Conservation (phyloP, 208 protist genomes). For the Endotrypanum monterogeii region DNA sequence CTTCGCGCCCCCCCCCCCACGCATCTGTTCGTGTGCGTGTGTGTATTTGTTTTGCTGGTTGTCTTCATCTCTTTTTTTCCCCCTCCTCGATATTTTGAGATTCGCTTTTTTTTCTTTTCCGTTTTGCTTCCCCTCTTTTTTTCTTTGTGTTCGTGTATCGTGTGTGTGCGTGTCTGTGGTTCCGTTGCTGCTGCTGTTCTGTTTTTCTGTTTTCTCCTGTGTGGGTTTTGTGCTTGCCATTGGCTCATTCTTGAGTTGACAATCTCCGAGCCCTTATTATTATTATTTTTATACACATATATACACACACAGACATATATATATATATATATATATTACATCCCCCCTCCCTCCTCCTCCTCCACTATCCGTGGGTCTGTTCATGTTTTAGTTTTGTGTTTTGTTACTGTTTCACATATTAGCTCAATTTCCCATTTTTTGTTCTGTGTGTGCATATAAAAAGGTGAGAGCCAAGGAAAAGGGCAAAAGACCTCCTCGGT, state of each 20-base stretch:
- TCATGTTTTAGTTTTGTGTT: not conserved
- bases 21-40: not conserved
- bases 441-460: too few species aligned
- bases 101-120: not conserved
- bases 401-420: not conserved
- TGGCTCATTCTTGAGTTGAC: too few species aligned
- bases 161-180: not conserved
- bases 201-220: conserved; percentile 4
- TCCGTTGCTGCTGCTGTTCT: conserved; percentile 9
- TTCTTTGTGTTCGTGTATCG: conserved; percentile 1
- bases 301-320: not conserved
- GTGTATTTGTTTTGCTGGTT: not conserved
- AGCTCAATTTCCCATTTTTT: too few species aligned
- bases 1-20: not conserved
- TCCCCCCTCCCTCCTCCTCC: too few species aligned
- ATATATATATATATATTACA: too few species aligned
- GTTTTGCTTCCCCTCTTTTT: not conserved
- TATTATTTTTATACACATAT: not conserved
- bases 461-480: too few species aligned
- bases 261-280: not conserved
- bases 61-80: too few species aligned
- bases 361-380: too few species aligned
- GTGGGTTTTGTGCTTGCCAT: not conserved
- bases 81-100: not conserved
- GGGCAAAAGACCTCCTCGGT: too few species aligned